Conservation (phyloP, 768 basidiomycete genomes). For the Russula abietina region DNA sequence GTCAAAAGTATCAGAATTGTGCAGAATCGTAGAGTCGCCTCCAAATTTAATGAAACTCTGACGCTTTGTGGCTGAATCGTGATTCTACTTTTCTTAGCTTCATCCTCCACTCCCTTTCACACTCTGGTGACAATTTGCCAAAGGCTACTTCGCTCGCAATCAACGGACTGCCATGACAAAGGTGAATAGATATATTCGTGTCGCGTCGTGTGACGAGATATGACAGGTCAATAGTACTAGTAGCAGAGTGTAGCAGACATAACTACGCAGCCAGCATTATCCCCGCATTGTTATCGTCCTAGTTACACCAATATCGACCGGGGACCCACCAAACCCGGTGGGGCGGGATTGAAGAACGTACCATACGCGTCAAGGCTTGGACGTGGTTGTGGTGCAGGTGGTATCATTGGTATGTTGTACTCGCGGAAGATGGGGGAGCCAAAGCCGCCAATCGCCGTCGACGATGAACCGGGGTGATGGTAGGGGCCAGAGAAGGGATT, state of each 20-base stretch:
- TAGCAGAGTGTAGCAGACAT: neutral
- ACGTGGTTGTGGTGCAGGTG: slow-evolving; percentile 35
- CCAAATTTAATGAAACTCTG: too few species aligned
- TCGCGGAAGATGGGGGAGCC: slow-evolving; percentile 23
- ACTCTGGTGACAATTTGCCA: too few species aligned
- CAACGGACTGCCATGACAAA: neutral
- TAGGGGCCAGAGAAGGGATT: slow-evolving; percentile 54
- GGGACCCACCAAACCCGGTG: slow-evolving; percentile 51
- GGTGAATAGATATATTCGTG: slow-evolving; percentile 6
- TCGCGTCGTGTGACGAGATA: slow-evolving; percentile 1
- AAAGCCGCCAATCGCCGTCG: slow-evolving; percentile 28
- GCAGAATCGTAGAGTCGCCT: too few species aligned
- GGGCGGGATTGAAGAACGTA: slow-evolving; percentile 84
- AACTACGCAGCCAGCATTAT: slow-evolving; percentile 51
- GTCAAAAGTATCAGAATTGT: too few species aligned
- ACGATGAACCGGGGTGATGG: slow-evolving; percentile 39
- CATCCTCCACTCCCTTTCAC: too few species aligned
- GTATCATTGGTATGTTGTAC: slow-evolving; percentile 31
- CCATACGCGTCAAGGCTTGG: slow-evolving; percentile 85
- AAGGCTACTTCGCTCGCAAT: too few species aligned
- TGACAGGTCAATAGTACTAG: slow-evolving; percentile 7
- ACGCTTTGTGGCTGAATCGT: too few species aligned
- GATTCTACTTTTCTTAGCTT: too few species aligned
- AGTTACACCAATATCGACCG: slow-evolving; percentile 38
- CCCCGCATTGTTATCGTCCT: slow-evolving; percentile 89